A percentile compares a stretch with the other conserved stretches of the same genome.
Conservation (phyloP, 805 yeast genomes). For the Metschnikowia peoriensis region DNA sequence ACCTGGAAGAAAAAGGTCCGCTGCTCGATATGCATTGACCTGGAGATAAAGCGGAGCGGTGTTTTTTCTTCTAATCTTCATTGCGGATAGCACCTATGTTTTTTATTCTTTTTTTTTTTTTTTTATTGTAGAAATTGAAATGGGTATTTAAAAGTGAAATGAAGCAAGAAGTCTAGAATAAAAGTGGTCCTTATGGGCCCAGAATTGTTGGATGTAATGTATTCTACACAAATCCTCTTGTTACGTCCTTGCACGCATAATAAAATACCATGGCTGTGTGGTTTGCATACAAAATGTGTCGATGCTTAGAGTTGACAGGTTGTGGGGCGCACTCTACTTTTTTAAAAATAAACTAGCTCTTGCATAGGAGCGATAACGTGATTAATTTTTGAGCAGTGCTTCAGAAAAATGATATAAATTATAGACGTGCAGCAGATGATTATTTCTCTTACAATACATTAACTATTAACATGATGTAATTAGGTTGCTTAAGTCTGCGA, state of each 20-base stretch:
- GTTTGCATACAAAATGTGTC: background rate
- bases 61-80: slow-evolving; percentile 13
- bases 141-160: too few relatives aligned
- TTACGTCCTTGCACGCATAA: background rate
- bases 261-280: background rate
- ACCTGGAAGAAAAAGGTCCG: slow-evolving; percentile 30
- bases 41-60: slow-evolving; percentile 24
- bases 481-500: background rate
- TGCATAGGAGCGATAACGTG: too few relatives aligned
- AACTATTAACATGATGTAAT: too few relatives aligned
- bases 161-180: background rate
- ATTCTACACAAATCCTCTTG: background rate
- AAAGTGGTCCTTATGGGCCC: background rate
- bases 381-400: too few relatives aligned
- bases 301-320: background rate
- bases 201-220: background rate
- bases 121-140: too few relatives aligned
- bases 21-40: slow-evolving; percentile 39
- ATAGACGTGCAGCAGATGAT: too few relatives aligned
- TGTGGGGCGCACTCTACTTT: background rate
- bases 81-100: background rate
- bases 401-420: too few relatives aligned
- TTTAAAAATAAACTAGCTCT: too few relatives aligned
- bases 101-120: too few relatives aligned
- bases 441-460: too few relatives aligned